A percentile compares a stretch with the other conserved stretches of the same genome.
phyloP scores from a whole-genome alignment of 805 yeast species.

The Kodamaea neixiangensis region DNA sequence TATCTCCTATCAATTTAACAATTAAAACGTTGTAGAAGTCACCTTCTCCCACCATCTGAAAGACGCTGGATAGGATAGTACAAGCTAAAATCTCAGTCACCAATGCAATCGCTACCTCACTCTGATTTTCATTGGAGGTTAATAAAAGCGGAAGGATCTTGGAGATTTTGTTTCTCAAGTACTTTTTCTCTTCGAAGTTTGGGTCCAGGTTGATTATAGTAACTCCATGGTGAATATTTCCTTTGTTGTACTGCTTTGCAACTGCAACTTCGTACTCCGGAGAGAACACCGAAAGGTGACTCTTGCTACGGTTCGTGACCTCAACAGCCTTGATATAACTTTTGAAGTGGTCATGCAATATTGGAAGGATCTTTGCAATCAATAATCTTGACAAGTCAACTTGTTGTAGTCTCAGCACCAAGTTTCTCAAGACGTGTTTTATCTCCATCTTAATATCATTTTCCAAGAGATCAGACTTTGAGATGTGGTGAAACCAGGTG shows the following conservation, averaged over 20 bases:
- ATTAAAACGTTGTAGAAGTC: slow-evolving; percentile 75
- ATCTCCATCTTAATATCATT: slow-evolving; percentile 48
- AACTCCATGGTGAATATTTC: slow-evolving; percentile 60
- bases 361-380: slow-evolving; percentile 61
- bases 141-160: slow-evolving; percentile 52
- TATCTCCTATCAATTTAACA: slow-evolving; percentile 58
- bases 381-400: slow-evolving; percentile 59
- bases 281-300: slow-evolving; percentile 11
- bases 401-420: slow-evolving; percentile 43
- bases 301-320: slow-evolving; percentile 13
- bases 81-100: slow-evolving; percentile 64
- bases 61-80: slow-evolving; percentile 49
- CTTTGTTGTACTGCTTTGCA: slow-evolving; percentile 48
- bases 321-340: slow-evolving; percentile 49
- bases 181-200: slow-evolving; percentile 44
- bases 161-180: slow-evolving; percentile 47
- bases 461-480: slow-evolving; percentile 31
- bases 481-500: slow-evolving; percentile 56
- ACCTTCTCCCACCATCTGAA: slow-evolving; percentile 62
- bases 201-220: slow-evolving; percentile 36
- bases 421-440: slow-evolving; percentile 36
- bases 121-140: slow-evolving; percentile 45
- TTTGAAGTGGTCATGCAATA: slow-evolving; percentile 63
- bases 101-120: slow-evolving; percentile 51
- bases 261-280: slow-evolving; percentile 42